Conservation (phyloP, 1,139 yeast genomes). For the Sugiyamaella xylanicola region DNA sequence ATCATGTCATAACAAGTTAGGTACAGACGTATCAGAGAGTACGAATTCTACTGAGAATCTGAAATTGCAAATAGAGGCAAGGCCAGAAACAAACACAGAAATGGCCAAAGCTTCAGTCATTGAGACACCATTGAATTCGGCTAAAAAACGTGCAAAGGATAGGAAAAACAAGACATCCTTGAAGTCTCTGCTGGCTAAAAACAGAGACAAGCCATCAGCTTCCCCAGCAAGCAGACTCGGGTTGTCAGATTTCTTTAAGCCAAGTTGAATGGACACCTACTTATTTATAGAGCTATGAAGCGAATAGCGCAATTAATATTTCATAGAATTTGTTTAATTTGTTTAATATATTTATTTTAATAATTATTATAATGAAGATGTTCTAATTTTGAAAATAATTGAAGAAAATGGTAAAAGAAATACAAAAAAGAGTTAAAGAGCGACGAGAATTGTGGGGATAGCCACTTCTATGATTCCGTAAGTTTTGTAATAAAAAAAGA, state of each 20-base stretch:
- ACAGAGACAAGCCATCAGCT: constrained; percentile 9
- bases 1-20: constrained; percentile 3
- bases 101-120: not conserved
- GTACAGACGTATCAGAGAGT: not conserved
- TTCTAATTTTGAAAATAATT: constrained; percentile 5
- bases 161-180: constrained; percentile 25
- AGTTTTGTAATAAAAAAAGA: constrained; percentile 3
- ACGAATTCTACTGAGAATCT: not conserved
- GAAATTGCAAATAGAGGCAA: not conserved
- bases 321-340: constrained; percentile 5
- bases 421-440: constrained; percentile 5
- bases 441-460: not conserved
- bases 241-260: constrained; percentile 23
- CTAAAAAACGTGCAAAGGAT: constrained; percentile 28
- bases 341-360: constrained; percentile 5
- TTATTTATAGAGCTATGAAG: too few relatives aligned
- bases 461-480: constrained; percentile 9
- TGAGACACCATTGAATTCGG: constrained; percentile 2
- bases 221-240: constrained; percentile 10
- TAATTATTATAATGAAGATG: constrained; percentile 5
- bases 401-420: not conserved
- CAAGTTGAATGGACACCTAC: too few relatives aligned
- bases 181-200: constrained; percentile 19
- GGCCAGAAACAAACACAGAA: not conserved
- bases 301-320: too few relatives aligned